Evolutionary conservation across 202 grass and related monocot species (phyloP), one percentile per base, ranked within the genome.

Genomic region (Saccharum hybrid): DNA sequence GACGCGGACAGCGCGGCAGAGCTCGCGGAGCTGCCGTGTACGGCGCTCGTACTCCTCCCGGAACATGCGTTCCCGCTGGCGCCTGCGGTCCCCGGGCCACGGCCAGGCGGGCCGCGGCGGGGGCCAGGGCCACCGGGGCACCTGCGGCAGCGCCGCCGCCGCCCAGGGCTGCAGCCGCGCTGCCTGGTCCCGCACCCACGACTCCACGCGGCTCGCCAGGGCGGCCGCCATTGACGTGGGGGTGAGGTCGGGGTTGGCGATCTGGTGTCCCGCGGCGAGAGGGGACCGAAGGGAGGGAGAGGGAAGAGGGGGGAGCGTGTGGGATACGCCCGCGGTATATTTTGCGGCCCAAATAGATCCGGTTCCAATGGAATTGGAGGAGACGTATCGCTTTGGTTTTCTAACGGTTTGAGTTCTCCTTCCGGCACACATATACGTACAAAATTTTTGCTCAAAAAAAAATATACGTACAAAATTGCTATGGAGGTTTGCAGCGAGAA

Each of bases 1-100:
- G 42, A 81, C 95, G 63, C 94, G 94, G 43, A 98, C 85, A 12
- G 90, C 83, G 38, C 87, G 73, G 84, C 96, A 98, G 76, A 98
- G 81, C 49, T 98, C 89, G 38, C 66, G 63, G 45, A 95, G 84
- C 78, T 91, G 88, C 10, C 74, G 79, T 23, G 76, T 60, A 38
- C 89, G 87, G n/a, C 88, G 82, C 63, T 95, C 83, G 75, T 78
- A 81, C 86, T 93, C 89, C 85, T 91, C 92, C 42, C 90, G 89
- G 80, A 98, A 68, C 82, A 86, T 76, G 51, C 74, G 77, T 81
- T 91, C 88, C 76, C 68, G 83, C 85, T 88, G 84, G 23, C 84
- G 86, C 59, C 71, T 56, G 11, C 66, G 68, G 83, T 82, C 64
- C 34, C 89, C 84, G 48, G 84, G 78, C 78, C 78, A 81, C 52